Percentiles rank a stretch among this genome's conserved stretches.
These are phyloP conservation scores for Asterophora lycoperdoides DNA, from an alignment of 768 basidiomycete species.

Conservation along the genomic window DNA sequence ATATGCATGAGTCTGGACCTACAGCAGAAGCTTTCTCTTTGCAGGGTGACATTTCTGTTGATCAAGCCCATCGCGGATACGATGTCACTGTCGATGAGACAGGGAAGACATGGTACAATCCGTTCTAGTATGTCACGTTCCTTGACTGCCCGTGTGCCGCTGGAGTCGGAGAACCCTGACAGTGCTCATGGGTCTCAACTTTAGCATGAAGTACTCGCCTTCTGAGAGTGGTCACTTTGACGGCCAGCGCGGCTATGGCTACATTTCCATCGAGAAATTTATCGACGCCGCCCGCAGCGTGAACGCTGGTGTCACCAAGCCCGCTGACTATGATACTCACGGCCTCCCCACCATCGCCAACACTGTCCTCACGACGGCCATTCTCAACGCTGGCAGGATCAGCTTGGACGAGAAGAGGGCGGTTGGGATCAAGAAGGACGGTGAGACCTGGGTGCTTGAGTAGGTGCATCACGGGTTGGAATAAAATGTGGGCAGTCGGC, in stretches of 20 bases:
- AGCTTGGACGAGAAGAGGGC: slow-evolving; percentile 87
- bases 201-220: slow-evolving; percentile 91
- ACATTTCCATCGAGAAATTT: slow-evolving; percentile 91
- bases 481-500: too few species aligned
- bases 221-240: slow-evolving; percentile 92
- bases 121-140: slow-evolving; percentile 69
- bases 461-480: slow-evolving; percentile 31
- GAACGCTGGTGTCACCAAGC: slow-evolving; percentile 62
- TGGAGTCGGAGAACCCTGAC: slow-evolving; percentile 2
- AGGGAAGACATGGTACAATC: slow-evolving; percentile 85
- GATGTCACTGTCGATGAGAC: slow-evolving; percentile 82
- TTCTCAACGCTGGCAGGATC: slow-evolving; percentile 86
- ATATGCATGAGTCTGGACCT: neutral
- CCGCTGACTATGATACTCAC: slow-evolving; percentile 71
- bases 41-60: slow-evolving; percentile 87
- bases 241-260: slow-evolving; percentile 89
- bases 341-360: slow-evolving; percentile 87
- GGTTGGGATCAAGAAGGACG: slow-evolving; percentile 69
- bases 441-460: slow-evolving; percentile 63
- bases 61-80: slow-evolving; percentile 94
- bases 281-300: slow-evolving; percentile 78
- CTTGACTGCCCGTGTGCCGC: neutral
- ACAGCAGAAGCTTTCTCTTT: slow-evolving; percentile 1
- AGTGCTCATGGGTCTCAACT: neutral
- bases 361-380: slow-evolving; percentile 82